phyloP scores from a whole-genome alignment of 2,329 filamentous ascomycete genomes.

The Podosphaera xanthii region DNA sequence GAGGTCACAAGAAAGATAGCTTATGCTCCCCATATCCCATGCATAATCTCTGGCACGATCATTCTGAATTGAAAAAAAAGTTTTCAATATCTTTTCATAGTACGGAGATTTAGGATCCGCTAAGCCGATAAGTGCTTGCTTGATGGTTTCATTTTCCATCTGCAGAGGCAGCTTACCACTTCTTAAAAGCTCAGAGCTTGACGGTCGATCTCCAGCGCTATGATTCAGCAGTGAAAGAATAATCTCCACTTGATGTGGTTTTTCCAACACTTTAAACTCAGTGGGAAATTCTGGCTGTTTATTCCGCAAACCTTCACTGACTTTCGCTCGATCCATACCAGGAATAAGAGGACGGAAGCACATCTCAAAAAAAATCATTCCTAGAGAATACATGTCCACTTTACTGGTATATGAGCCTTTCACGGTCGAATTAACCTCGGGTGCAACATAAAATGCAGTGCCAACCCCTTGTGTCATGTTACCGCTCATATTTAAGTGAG shows the following conservation, averaged over 20 bases:
- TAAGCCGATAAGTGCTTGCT: conserved; percentile 58
- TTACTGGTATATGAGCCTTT: conserved; percentile 71
- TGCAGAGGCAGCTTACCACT: conserved; percentile 75
- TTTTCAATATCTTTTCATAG: conserved; percentile 73
- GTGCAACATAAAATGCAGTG: conserved; percentile 81
- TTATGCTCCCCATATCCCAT: conserved; percentile 46
- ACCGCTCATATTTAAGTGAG: conserved; percentile 12
- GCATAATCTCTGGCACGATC: conserved; percentile 63
- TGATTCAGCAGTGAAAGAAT: conserved; percentile 63
- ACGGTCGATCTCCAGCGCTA: conserved; percentile 60
- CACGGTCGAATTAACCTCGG: conserved; percentile 60
- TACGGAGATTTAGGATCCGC: conserved; percentile 69
- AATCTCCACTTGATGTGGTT: conserved; percentile 47
- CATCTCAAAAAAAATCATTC: conserved; percentile 98
- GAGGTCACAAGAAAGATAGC: conserved; percentile 32
- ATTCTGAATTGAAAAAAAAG: conserved; percentile 48
- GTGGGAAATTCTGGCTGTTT: conserved; percentile 44
- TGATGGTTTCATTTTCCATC: conserved; percentile 79
- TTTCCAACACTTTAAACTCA: conserved; percentile 51
- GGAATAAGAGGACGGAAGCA: conserved; percentile 38
- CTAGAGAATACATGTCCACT: conserved; percentile 95
- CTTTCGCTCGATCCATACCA: conserved; percentile 39
- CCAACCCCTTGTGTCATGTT: conserved; percentile 51
- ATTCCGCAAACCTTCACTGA: conserved; percentile 45
- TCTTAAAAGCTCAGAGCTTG: conserved; percentile 58